phyloP scores from a whole-genome alignment of 108 stramenopile genomes.

The Schizochytrium sp. region DNA sequence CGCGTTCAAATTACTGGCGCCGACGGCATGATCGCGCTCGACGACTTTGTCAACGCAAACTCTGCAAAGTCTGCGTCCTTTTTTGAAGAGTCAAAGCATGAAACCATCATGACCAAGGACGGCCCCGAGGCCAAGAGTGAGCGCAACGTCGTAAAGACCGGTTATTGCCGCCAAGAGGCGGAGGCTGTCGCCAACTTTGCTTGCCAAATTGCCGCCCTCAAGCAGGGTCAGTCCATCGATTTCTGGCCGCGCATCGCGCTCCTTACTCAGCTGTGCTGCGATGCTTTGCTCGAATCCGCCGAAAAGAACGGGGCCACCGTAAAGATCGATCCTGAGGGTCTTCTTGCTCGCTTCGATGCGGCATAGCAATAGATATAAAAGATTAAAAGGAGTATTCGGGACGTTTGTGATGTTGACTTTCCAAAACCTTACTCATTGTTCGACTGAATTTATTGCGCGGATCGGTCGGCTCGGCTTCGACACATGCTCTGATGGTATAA shows the following conservation, averaged over 20 bases:
- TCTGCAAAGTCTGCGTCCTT: background rate
- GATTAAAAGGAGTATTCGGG: too few species aligned
- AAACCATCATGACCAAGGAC: background rate
- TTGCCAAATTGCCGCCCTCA: background rate
- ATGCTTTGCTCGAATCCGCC: background rate
- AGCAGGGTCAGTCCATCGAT: background rate
- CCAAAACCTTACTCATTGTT: too few species aligned
- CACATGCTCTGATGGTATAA: too few species aligned
- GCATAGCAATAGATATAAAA: background rate
- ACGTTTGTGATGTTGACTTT: too few species aligned
- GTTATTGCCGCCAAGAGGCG: background rate
- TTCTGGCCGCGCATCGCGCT: conserved; percentile 7
- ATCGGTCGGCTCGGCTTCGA: too few species aligned
- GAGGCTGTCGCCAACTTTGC: background rate
- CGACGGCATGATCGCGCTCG: background rate
- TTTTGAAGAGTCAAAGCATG: background rate
- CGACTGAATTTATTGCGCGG: too few species aligned
- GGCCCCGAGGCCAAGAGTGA: background rate
- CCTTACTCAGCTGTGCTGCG: background rate
- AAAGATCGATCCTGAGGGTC: background rate
- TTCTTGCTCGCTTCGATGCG: background rate
- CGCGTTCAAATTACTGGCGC: background rate
- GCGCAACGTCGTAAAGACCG: background rate
- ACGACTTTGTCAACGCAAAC: conserved; percentile 17
- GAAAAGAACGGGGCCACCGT: background rate